Base-by-base conservation (phyloP, 371 early-diverging fungal species). In the Mucor indicus region DNA sequence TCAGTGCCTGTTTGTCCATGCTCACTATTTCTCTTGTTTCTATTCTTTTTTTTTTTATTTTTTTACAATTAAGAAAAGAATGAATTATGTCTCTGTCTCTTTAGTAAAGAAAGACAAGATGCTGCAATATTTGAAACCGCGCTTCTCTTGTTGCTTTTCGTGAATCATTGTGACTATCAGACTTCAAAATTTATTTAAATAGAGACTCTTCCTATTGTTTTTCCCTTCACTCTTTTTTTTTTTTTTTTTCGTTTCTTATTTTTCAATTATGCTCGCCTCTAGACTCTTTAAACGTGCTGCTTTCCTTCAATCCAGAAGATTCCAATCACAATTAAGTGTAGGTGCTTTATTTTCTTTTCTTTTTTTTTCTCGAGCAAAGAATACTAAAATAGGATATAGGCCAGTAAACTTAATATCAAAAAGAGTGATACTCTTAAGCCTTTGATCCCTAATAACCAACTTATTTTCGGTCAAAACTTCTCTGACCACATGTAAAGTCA, bases 391-490 rank as follows among this genome's bases (percentile, higher is more conserved):
- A 19, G 25, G 3, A 13, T 48, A 17, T 62, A 81, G 69, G 80
- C 80, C 15, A 72, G 67, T 52, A 69, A 72, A 53, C 59, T 81
- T 42, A 47, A 68, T 27, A 48, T 79, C 30, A 66, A 44, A 16
- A 60, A 66, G 37, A 45, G 71, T 35, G 67, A 68, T 44, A 53
- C 43, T 32, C 67, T 77, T 29, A 89, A 89, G 65, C 60, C 80
- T 17, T 64, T 88, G 55, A 65, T 80, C 42, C 84, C 91, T 30
- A 81, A 86, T 64, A 81, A 92, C 53, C 70, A 92, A 24, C 75
- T 98, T 38, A 75, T 87, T 30, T 98, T 98, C 67, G 98, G 98
- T 30, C 73, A 81, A 42, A 77, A 82, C 20, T 98, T 98, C 48
- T 80, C 95, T 11, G 96, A 98, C 75, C 95, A 98, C 77, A 98